Base-by-base conservation (phyloP, 495 filamentous ascomycete genomes). In the Parathielavia hyrcaniae region DNA sequence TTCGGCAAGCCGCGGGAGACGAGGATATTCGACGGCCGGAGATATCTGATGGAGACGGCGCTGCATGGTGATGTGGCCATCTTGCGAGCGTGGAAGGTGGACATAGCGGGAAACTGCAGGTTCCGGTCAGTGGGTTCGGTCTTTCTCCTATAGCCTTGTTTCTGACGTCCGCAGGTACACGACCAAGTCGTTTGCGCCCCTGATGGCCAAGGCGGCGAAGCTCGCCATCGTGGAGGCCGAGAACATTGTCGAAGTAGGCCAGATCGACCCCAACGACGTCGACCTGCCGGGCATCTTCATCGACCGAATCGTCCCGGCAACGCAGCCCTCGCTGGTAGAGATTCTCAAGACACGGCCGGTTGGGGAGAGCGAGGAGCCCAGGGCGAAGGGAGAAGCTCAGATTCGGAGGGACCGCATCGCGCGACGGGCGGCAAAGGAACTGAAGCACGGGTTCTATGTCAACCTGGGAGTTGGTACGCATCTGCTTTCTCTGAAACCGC, bases 181-280 rank as follows among this genome's bases (percentile, higher is more conserved):
- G 1, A 83, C 83, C 22, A 81, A 82, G 68, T 77, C 79, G 13
- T 84, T 82, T 58, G 80, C 72, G 6, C 72, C 75, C 7, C 69
- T 83, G 36, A 81, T 83, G 79, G 83, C 80, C 46, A 85, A 84
- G 68, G 83, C 83, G 0, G 83, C 83, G 5, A 77, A 71, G 60
- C 62, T 84, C 20, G 77, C 82, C 52, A 85, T 86, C 48, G 83
- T 86, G 5, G 83, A 86, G 62, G 83, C 83, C n/a, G 83, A 86
- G 64, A 69, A 86, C 58, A 85, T 86, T 61, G 83, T 86, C 30
- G 77, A 79, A 11, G 64, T 79, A 0, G 83, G 83, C 30, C 74
- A 77, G 41, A 80, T 86, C 26, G 75, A 79, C 49, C 79, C 83
- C 6, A 75, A 79, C 51, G 73, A 77, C 13, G 78, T 86, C 6